Conservation (phyloP, 139 green algal genomes). For the Gonium pectorale region DNA sequence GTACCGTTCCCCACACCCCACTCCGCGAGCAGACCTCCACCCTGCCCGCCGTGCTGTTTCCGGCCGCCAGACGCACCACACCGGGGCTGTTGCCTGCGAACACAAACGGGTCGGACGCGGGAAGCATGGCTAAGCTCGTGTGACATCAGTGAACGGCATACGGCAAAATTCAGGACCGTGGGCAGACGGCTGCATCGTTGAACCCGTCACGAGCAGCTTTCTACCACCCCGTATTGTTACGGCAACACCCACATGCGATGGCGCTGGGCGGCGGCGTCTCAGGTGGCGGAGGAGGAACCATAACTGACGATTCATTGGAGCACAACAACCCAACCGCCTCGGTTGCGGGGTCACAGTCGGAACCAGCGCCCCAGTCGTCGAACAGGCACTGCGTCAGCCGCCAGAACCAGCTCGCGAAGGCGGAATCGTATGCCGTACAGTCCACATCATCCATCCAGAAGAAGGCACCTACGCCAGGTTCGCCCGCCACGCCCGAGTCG, state of each 20-base stretch:
- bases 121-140: too few relatives aligned
- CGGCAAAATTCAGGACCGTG: too few relatives aligned
- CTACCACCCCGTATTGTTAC: too few relatives aligned
- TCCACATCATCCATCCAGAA: slow-evolving; percentile 26
- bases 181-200: too few relatives aligned
- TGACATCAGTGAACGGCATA: too few relatives aligned
- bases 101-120: too few relatives aligned
- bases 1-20: not conserved
- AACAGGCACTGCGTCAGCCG: slow-evolving; percentile 38
- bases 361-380: not conserved
- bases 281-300: not conserved
- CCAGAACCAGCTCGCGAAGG: not conserved
- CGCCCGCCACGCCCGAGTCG: not conserved
- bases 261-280: too few relatives aligned
- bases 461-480: not conserved
- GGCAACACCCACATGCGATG: too few relatives aligned
- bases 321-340: slow-evolving; percentile 23
- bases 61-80: not conserved
- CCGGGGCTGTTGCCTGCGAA: not conserved
- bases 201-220: too few relatives aligned
- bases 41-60: not conserved
- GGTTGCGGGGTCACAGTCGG: not conserved
- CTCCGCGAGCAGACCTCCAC: not conserved
- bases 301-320: not conserved
- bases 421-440: not conserved